phyloP scores from a whole-genome alignment of 192 early-diverging fungal genomes.

The Umbelopsis sp. region DNA sequence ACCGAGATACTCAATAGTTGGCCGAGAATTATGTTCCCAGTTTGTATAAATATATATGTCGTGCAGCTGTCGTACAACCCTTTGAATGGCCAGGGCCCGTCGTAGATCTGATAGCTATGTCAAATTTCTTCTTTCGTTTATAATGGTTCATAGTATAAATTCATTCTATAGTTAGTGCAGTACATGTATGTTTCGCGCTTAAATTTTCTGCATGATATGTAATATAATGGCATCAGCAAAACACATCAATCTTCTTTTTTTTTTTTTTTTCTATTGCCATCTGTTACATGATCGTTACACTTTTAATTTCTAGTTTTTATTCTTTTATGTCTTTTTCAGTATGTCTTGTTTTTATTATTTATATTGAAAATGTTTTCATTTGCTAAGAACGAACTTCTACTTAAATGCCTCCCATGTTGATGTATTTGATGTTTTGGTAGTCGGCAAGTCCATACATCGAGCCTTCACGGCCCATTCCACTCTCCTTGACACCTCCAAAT shows the following conservation, averaged over 20 bases:
- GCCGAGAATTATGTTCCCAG: conserved; percentile 14
- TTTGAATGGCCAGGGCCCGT: conserved; percentile 18
- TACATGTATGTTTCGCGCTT: too few relatives aligned
- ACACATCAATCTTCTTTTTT: too few relatives aligned
- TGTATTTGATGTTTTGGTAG: conserved; percentile 69
- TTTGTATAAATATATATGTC: conserved; percentile 8
- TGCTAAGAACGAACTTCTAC: not conserved
- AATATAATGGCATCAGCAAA: too few relatives aligned
- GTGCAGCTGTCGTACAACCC: conserved; percentile 15
- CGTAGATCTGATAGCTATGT: conserved; percentile 1
- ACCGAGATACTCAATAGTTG: conserved; percentile 7
- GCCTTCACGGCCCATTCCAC: conserved; percentile 72
- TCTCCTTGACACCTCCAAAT: conserved; percentile 80
- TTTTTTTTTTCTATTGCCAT: not conserved
- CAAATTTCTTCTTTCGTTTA: too few relatives aligned
- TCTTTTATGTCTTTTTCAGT: too few relatives aligned
- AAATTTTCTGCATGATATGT: too few relatives aligned
- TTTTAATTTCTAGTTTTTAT: not conserved
- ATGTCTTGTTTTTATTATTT: too few relatives aligned
- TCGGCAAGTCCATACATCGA: conserved; percentile 68
- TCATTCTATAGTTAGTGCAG: too few relatives aligned
- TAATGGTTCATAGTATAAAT: too few relatives aligned
- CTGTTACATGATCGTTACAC: not conserved
- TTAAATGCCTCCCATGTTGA: conserved; percentile 52
- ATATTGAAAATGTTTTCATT: not conserved